These are phyloP conservation scores for Boechera stricta DNA, from an alignment of 345 rosid species.

Conservation along the genomic window DNA sequence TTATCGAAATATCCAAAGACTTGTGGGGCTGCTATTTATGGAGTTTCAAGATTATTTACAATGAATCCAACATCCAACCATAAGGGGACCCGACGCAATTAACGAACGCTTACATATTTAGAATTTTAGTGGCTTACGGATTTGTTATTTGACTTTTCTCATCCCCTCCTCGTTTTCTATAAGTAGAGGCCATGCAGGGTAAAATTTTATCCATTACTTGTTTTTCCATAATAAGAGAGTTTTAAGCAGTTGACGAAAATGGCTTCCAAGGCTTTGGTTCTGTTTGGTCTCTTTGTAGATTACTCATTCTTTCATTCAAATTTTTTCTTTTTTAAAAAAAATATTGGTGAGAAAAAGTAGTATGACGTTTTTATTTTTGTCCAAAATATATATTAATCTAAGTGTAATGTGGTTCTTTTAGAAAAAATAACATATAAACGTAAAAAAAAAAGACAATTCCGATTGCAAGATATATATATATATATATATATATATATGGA, in stretches of 20 bases:
- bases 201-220: constrained; percentile 28
- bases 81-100: constrained; percentile 26
- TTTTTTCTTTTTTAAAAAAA: too few relatives aligned
- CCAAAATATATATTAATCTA: too few relatives aligned
- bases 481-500: too few relatives aligned
- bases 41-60: constrained; percentile 23
- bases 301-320: too few relatives aligned
- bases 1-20: constrained; percentile 13
- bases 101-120: not conserved
- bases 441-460: too few relatives aligned
- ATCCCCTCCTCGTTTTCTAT: constrained; percentile 11
- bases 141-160: constrained; percentile 27
- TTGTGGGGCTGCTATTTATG: constrained; percentile 37
- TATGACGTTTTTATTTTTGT: too few relatives aligned
- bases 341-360: too few relatives aligned
- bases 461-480: too few relatives aligned
- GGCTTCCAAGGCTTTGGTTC: constrained; percentile 12
- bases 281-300: too few relatives aligned
- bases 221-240: not conserved
- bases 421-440: too few relatives aligned
- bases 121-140: not conserved
- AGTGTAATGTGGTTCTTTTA: too few relatives aligned
- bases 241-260: constrained; percentile 18
- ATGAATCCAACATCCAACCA: constrained; percentile 35
- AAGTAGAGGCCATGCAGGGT: constrained; percentile 12